Conservation (phyloP, 352 stramenopile species). For the Phytopythium montanum region DNA sequence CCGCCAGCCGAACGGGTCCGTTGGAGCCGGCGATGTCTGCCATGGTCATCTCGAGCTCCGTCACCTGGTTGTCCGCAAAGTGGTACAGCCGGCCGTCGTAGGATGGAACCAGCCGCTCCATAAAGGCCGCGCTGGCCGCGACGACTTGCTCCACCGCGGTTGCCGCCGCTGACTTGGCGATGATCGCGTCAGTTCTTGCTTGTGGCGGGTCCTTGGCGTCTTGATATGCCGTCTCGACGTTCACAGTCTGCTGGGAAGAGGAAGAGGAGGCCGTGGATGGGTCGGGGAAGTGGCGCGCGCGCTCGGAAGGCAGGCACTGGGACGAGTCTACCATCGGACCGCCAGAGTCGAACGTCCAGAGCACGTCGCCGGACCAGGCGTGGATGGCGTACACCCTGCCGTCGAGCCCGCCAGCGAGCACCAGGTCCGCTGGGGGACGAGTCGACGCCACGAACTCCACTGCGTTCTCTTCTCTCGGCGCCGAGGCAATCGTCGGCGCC, state of each 20-base stretch:
- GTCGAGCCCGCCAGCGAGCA: slow-evolving; percentile 71
- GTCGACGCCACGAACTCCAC: background rate
- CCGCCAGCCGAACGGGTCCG: slow-evolving; percentile 51
- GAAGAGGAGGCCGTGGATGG: background rate
- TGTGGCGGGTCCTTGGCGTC: slow-evolving; percentile 9
- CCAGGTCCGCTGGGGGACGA: slow-evolving; percentile 26
- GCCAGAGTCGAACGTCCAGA: slow-evolving; percentile 83
- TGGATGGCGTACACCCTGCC: slow-evolving; percentile 73
- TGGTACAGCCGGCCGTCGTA: slow-evolving; percentile 79
- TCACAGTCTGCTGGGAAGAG: slow-evolving; percentile 3
- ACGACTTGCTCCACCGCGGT: slow-evolving; percentile 19
- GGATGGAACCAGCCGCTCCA: slow-evolving; percentile 65
- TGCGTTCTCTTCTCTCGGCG: background rate
- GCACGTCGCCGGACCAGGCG: slow-evolving; percentile 72
- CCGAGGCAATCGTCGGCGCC: background rate
- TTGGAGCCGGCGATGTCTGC: slow-evolving; percentile 74
- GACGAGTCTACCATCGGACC: slow-evolving; percentile 78
- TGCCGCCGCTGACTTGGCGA: slow-evolving; percentile 5
- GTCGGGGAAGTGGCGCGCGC: background rate
- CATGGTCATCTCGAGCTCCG: slow-evolving; percentile 76
- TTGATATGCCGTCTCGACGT: slow-evolving; percentile 9
- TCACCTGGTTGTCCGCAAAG: slow-evolving; percentile 52
- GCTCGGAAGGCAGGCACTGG: slow-evolving; percentile 20
- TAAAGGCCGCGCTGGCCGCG: slow-evolving; percentile 29
- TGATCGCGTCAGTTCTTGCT: background rate